These are phyloP conservation scores for Amanita muscaria DNA, from an alignment of 768 basidiomycete species.

Conservation along the genomic window DNA sequence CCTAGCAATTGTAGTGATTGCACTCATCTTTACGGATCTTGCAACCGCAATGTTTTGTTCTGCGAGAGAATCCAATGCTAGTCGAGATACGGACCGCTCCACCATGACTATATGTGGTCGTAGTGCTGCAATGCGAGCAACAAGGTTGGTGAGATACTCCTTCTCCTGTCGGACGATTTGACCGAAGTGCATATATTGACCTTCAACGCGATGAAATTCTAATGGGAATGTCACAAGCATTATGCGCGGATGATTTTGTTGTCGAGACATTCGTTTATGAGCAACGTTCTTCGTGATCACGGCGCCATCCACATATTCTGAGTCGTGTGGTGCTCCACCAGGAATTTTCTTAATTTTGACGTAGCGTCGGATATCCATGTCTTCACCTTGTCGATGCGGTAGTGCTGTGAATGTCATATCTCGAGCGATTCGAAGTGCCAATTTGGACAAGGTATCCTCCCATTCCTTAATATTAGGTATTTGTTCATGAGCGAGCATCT, in stretches of 20 bases:
- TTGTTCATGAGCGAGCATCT: conserved; percentile 76
- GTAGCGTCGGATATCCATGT: conserved; percentile 91
- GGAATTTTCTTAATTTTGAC: conserved; percentile 99
- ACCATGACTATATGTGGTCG: conserved; percentile 90
- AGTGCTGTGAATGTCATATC: conserved; percentile 70
- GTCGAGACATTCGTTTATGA: conserved; percentile 88
- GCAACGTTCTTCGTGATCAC: conserved; percentile 98
- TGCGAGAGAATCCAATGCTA: conserved; percentile 82
- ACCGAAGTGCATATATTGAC: conserved; percentile 88
- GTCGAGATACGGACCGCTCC: conserved; percentile 83
- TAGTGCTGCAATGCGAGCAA: conserved; percentile 80
- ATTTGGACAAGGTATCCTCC: conserved; percentile 74
- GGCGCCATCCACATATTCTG: conserved; percentile 93
- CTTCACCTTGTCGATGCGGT: conserved; percentile 74
- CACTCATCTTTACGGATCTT: conserved; percentile 78
- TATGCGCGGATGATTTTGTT: conserved; percentile 77
- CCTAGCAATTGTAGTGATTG: conserved; percentile 80
- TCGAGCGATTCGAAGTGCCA: conserved; percentile 80
- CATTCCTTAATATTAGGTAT: conserved; percentile 82
- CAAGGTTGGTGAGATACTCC: conserved; percentile 84
- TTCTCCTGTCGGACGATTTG: conserved; percentile 89
- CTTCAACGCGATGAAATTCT: conserved; percentile 88
- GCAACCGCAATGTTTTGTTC: conserved; percentile 86
- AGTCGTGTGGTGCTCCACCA: conserved; percentile 84
- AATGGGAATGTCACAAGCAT: conserved; percentile 95